Evolutionary conservation across 2,329 filamentous ascomycete species (phyloP), one percentile per base, ranked within the genome.

Genomic region (Xylaria sp.): DNA sequence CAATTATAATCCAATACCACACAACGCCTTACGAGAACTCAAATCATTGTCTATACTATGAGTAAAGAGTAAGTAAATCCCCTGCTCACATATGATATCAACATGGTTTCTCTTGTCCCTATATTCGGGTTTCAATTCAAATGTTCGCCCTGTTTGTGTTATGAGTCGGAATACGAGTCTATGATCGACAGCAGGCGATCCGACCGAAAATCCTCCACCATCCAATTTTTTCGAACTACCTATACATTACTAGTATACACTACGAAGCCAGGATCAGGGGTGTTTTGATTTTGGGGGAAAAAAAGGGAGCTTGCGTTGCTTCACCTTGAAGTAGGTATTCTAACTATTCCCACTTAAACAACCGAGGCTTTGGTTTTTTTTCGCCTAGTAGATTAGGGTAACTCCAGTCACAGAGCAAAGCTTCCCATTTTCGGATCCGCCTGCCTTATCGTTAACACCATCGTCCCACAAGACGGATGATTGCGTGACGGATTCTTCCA

Each of bases 141-240:
- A 11, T 33, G 44, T 27, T 63, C 61, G 61, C 61, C 61, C 61
- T 63, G 51, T 57, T 63, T 36, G 44, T 57, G 17, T 53, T 17
- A 44, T 2, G 15, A 42, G 36, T 6, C 5, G 20, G 36, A 42
- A 55, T 55, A 29, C 49, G 9, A 53, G 51, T 56, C 5, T 20
- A 31, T 63, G 51, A 57, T 63, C 61, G 61, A 50, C 61, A 51
- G 53, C 44, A 42, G 36, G 51, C 36, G 59, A 22, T n/a, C 45
- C 27, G 17, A 6, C 5, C 17, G 13, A 42, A 27, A 20, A 31
- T 49, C 22, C 36, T 44, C 15, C 7, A 17, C 22, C 4, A 31
- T n/a, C 49, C 58, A 36, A 53, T 22, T 13, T 17, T 2, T 13
- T 25, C 9, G 4, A 61, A 27, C 38, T 22, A 22, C n/a, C n/a